Evolutionary conservation across 1,284 basidiomycete species (phyloP).

Genomic region (Coriolopsis trogii): DNA sequence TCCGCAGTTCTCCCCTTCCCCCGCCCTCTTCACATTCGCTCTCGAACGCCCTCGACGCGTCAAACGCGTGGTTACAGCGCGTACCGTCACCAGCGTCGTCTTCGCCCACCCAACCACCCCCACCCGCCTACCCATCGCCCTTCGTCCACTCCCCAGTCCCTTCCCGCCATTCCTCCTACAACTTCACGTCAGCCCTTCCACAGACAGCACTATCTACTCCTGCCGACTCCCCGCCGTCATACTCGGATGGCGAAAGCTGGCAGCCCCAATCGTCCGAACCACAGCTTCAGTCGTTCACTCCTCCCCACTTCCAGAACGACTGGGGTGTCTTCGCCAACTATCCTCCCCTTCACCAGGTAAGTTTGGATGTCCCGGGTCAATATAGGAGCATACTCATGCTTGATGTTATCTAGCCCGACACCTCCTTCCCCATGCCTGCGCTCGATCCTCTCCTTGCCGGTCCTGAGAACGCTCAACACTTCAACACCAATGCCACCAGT

Average conservation of each 20-base stretch:
- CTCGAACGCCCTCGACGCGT: slow-evolving; percentile 21
- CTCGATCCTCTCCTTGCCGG: slow-evolving; percentile 1
- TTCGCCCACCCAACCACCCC: slow-evolving; percentile 55
- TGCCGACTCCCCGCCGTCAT: slow-evolving; percentile 15
- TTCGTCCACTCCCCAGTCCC: slow-evolving; percentile 2
- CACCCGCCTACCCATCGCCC: slow-evolving; percentile 8
- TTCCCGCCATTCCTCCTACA: slow-evolving; percentile 1
- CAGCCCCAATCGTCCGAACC: slow-evolving; percentile 5
- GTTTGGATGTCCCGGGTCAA: background rate
- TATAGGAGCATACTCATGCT: background rate
- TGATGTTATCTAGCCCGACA: background rate
- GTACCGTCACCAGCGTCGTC: slow-evolving; percentile 61
- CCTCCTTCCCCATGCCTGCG: background rate
- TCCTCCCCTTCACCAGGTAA: background rate
- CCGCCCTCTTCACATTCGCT: background rate
- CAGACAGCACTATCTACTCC: slow-evolving; percentile 1
- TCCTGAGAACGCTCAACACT: background rate
- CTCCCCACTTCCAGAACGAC: background rate
- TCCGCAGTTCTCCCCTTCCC: background rate
- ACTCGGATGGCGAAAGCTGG: slow-evolving; percentile 12
- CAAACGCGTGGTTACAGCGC: slow-evolving; percentile 59
- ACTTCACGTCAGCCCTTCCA: background rate
- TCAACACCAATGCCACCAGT: background rate
- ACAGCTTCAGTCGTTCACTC: background rate
- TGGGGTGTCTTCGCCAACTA: slow-evolving; percentile 5